Conservation (phyloP, 2,329 filamentous ascomycete species). For the Calonectria henricotiae region DNA sequence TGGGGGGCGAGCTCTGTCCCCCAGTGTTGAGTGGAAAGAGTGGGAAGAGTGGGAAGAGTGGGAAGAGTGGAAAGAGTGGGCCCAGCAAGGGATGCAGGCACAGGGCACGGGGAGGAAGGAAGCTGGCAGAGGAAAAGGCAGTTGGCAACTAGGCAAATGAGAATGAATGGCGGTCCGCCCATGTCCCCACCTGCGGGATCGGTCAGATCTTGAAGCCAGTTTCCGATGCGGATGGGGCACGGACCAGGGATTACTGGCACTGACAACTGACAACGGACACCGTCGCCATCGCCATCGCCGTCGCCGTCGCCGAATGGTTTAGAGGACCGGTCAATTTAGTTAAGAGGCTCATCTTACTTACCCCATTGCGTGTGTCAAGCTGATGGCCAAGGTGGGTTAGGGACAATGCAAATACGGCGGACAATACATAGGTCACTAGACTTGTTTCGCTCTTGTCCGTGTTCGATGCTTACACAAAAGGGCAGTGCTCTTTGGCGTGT, state of each 20-base stretch:
- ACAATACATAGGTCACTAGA: not conserved
- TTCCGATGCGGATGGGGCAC: slow-evolving; percentile 45
- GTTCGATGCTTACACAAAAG: not conserved
- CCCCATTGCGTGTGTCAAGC: not conserved
- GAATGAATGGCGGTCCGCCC: not conserved
- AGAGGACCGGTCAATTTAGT: slow-evolving; percentile 4
- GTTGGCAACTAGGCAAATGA: slow-evolving; percentile 5
- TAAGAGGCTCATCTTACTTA: not conserved
- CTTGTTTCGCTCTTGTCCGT: slow-evolving; percentile 24
- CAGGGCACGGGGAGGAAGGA: slow-evolving; percentile 18
- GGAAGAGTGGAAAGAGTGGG: slow-evolving; percentile 3
- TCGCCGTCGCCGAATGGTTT: not conserved
- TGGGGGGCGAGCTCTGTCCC: slow-evolving; percentile 1
- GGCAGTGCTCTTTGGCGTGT: not conserved
- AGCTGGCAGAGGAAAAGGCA: slow-evolving; percentile 7
- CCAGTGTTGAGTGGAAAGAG: not conserved
- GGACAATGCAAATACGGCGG: slow-evolving; percentile 4
- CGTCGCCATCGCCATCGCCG: not conserved
- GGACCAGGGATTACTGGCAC: slow-evolving; percentile 37
- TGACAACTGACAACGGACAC: slow-evolving; percentile 20
- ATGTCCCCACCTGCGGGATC: slow-evolving; percentile 42
- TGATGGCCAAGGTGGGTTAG: not conserved
- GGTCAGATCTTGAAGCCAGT: slow-evolving; percentile 46
- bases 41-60: not conserved
- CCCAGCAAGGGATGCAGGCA: slow-evolving; percentile 11